Evolutionary conservation across 352 stramenopile genomes (phyloP).

Genomic region (Elongisporangium anandrum): DNA sequence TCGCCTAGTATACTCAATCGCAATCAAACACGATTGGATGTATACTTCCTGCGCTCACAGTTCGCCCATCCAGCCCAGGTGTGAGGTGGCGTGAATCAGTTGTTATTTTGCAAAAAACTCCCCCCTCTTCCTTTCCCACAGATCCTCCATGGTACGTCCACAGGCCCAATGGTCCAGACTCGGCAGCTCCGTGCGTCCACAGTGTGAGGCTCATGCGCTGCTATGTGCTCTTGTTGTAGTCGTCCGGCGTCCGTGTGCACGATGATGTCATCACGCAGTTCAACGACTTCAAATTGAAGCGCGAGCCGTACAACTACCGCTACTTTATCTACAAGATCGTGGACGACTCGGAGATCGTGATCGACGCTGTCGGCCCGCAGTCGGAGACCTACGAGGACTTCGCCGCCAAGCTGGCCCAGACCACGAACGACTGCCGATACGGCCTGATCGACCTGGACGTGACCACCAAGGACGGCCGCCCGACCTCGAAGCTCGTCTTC

Average conservation of each 20-base stretch:
- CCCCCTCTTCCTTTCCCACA: conserved; percentile 3
- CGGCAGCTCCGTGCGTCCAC: no score
- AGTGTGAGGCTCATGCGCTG: no score
- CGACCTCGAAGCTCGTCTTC: conserved; percentile 90
- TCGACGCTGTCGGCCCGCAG: conserved; percentile 79
- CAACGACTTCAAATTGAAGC: conserved; percentile 95
- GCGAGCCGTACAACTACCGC: conserved; percentile 88
- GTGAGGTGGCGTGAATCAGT: conserved; percentile 12
- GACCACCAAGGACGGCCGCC: conserved; percentile 86
- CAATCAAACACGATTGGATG: conserved; percentile 8
- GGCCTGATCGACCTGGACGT: conserved; percentile 88
- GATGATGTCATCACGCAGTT: conserved; percentile 93
- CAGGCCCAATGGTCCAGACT: not conserved
- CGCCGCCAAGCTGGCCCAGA: conserved; percentile 60
- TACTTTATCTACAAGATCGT: conserved; percentile 97
- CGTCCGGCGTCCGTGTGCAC: conserved; percentile 91
- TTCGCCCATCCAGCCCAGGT: not conserved
- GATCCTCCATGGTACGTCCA: conserved; percentile 17
- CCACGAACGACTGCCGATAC: conserved; percentile 85
- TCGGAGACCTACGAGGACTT: conserved; percentile 89
- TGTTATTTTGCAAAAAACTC: conserved; percentile 21
- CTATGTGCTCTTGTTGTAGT: conserved; percentile 37
- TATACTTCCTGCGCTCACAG: not conserved
- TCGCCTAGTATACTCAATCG: conserved; percentile 13
- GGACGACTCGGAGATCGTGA: conserved; percentile 91